phyloP scores from a whole-genome alignment of 805 yeast species.

The Metschnikowia koreensis region DNA sequence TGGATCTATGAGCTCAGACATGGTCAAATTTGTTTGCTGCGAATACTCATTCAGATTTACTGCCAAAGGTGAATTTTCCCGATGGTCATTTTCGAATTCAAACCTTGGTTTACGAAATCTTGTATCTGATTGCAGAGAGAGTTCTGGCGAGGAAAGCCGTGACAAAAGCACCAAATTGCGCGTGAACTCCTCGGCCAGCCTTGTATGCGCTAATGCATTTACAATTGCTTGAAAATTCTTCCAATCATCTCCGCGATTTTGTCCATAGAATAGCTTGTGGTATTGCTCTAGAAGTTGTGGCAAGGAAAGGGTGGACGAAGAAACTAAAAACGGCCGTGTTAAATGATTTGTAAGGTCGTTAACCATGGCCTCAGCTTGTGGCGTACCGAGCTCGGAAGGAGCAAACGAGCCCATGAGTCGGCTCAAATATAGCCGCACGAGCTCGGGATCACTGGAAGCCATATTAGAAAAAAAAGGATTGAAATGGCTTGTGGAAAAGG shows the following conservation, averaged over 20 bases:
- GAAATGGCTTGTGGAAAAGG: not conserved
- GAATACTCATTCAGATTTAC: not conserved
- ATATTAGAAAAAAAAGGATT: not conserved
- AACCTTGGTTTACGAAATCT: not conserved
- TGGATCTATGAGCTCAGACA: slow-evolving; percentile 6
- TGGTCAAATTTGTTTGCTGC: not conserved
- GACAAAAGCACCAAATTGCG: slow-evolving; percentile 34
- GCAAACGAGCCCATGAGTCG: slow-evolving; percentile 37
- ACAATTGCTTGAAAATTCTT: slow-evolving; percentile 29
- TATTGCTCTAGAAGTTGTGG: slow-evolving; percentile 22
- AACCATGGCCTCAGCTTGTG: slow-evolving; percentile 30
- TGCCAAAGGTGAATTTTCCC: not conserved
- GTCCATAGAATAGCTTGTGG: slow-evolving; percentile 26
- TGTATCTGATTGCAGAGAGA: not conserved
- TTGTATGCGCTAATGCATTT: slow-evolving; percentile 27
- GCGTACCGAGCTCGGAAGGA: slow-evolving; percentile 38
- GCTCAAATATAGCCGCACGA: slow-evolving; percentile 31
- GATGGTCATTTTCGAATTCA: not conserved
- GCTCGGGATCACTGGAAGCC: slow-evolving; percentile 25
- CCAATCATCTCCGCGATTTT: slow-evolving; percentile 33
- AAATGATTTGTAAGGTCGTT: slow-evolving; percentile 24
- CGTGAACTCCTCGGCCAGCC: slow-evolving; percentile 31
- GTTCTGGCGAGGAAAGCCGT: slow-evolving; percentile 10
- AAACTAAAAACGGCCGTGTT: slow-evolving; percentile 1
- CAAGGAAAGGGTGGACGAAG: slow-evolving; percentile 16